Conservation (phyloP, 1,284 basidiomycete genomes). For the Fomes fomentarius region DNA sequence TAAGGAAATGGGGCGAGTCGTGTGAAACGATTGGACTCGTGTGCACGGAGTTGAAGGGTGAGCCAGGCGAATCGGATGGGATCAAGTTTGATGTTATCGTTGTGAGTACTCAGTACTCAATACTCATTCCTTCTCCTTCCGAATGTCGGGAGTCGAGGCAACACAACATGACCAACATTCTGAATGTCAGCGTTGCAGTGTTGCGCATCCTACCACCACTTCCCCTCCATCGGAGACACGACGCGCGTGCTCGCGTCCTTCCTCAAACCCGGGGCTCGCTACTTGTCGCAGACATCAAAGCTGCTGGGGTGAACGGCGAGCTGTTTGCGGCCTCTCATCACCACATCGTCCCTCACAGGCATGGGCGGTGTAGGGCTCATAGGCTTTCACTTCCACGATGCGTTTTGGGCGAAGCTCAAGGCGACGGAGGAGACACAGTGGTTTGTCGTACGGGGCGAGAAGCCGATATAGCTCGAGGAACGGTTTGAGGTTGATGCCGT, state of each 20-base stretch:
- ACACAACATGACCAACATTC: no score
- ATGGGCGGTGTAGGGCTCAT: constrained; percentile 53
- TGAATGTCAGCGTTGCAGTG: no score
- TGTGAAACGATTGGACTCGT: no score
- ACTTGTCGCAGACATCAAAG: constrained; percentile 58
- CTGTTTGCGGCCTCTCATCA: constrained; percentile 30
- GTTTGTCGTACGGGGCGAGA: constrained; percentile 10
- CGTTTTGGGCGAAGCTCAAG: constrained; percentile 6
- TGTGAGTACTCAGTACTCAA: constrained; percentile 45
- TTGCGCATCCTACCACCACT: constrained; percentile 57
- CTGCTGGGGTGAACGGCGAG: constrained; percentile 27
- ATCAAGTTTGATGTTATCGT: constrained; percentile 65
- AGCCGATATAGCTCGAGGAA: no score
- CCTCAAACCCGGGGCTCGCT: constrained; percentile 66
- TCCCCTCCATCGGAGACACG: constrained; percentile 50
- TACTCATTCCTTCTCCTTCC: no score
- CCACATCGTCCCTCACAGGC: constrained; percentile 55
- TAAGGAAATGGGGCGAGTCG: constrained; percentile 68
- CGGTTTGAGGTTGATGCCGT: no score
- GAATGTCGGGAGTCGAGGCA: no score
- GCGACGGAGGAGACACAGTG: constrained; percentile 2
- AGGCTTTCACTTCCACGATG: constrained; percentile 40
- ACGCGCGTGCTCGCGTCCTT: constrained; percentile 56
- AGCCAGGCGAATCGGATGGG: constrained; percentile 50
- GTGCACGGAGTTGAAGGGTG: constrained; percentile 50